Conservation (phyloP, 1,284 basidiomycete genomes). For the Psilocybe mexicana region DNA sequence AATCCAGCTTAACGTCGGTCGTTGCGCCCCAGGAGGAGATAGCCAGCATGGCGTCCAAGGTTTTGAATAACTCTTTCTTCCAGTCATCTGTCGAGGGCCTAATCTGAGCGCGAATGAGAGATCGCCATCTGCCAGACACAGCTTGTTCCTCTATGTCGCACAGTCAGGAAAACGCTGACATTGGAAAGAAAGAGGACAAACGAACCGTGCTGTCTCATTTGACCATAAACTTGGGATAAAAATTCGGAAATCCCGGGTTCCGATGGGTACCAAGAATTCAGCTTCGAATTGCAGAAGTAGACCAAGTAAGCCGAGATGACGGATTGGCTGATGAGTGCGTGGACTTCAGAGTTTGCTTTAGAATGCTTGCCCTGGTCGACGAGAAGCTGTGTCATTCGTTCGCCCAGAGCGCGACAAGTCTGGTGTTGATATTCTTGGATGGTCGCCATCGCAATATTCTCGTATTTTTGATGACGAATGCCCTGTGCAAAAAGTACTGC, state of each 20-base stretch:
- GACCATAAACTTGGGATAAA: constrained; percentile 13
- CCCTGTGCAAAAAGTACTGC: constrained; percentile 21
- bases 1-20: constrained; percentile 1
- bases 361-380: background rate
- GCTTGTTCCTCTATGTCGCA: constrained; percentile 31
- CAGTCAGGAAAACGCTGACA: background rate
- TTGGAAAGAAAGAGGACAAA: background rate
- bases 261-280: constrained; percentile 15
- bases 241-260: constrained; percentile 2
- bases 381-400: constrained; percentile 8
- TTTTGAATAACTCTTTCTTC: constrained; percentile 8
- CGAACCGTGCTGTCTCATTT: constrained; percentile 21
- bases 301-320: constrained; percentile 17
- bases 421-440: background rate
- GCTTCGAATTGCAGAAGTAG: constrained; percentile 10
- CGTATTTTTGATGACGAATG: constrained; percentile 6
- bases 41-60: constrained; percentile 4
- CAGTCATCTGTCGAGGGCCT: constrained; percentile 13
- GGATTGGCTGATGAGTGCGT: constrained; percentile 21
- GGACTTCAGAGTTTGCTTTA: constrained; percentile 6
- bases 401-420: constrained; percentile 8
- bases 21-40: constrained; percentile 14
- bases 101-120: constrained; percentile 30
- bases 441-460: constrained; percentile 2
- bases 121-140: constrained; percentile 34